phyloP scores from a whole-genome alignment of 208 protist genomes.

The Wallacemonas sp. region DNA sequence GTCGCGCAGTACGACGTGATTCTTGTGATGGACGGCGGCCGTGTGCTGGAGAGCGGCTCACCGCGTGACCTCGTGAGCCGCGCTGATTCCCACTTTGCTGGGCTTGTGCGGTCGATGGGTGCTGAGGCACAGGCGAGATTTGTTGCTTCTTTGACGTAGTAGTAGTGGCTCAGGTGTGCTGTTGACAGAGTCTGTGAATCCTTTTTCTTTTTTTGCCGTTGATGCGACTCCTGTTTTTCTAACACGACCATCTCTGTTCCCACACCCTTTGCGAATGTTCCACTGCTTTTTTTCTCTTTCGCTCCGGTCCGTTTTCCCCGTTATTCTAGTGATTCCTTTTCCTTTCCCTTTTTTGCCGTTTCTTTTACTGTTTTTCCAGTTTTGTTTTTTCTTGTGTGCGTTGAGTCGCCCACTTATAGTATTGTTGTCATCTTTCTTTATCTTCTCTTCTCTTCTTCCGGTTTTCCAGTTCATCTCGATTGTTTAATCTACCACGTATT shows the following conservation, averaged over 20 bases:
- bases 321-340: neutral
- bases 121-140: neutral
- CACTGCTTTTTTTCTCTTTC: neutral
- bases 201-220: too few relatives aligned
- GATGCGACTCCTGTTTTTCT: too few relatives aligned
- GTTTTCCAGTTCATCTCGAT: neutral
- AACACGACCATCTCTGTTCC: too few relatives aligned
- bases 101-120: slow-evolving; percentile 24
- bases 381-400: neutral
- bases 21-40: too few relatives aligned
- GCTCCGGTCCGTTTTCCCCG: neutral
- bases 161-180: too few relatives aligned
- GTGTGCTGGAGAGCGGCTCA: slow-evolving; percentile 2
- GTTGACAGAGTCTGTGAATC: too few relatives aligned
- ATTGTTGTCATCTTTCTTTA: neutral
- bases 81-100: slow-evolving; percentile 18
- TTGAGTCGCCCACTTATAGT: neutral
- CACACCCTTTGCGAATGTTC: neutral
- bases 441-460: neutral
- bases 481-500: too few relatives aligned
- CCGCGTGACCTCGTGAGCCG: slow-evolving; percentile 4
- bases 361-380: neutral
- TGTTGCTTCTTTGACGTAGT: too few relatives aligned
- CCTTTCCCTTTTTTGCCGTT: neutral
- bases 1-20: too few relatives aligned